phyloP scores from a whole-genome alignment of 225 moss, liverwort and hornwort genomes.

The Marchantia polymorpha region DNA sequence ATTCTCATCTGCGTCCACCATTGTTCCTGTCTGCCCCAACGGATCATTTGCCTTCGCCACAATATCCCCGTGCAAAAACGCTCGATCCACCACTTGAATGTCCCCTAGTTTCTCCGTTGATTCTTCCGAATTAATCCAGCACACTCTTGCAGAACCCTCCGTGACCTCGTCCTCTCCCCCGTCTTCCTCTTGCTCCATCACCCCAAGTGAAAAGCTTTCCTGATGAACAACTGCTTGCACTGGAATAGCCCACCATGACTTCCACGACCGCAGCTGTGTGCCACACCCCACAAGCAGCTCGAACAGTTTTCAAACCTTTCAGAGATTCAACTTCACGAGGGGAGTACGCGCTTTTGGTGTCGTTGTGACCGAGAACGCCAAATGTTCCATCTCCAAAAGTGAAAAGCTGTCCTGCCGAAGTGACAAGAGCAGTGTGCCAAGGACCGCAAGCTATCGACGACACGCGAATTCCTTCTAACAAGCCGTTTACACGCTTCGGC shows the following conservation, averaged over 20 bases:
- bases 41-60: slow-evolving; percentile 63
- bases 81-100: no score
- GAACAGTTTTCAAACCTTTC: slow-evolving; percentile 91
- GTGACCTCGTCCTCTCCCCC: slow-evolving; percentile 54
- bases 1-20: slow-evolving; percentile 51
- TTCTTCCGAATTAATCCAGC: no score
- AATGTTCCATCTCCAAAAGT: slow-evolving; percentile 99
- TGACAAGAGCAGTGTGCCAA: slow-evolving; percentile 97
- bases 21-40: slow-evolving; percentile 83
- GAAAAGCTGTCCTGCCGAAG: slow-evolving; percentile 88
- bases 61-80: no score
- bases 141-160: slow-evolving; percentile 73
- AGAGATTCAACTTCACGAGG: slow-evolving; percentile 96
- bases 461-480: slow-evolving; percentile 82
- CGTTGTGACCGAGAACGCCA: slow-evolving; percentile 94
- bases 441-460: slow-evolving; percentile 94
- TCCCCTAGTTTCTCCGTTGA: no score
- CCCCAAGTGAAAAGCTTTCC: slow-evolving; percentile 99
- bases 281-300: slow-evolving; percentile 97
- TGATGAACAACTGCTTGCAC: slow-evolving; percentile 71
- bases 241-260: slow-evolving; percentile 95
- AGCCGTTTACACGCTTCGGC: slow-evolving; percentile 88
- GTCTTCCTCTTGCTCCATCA: slow-evolving; percentile 86
- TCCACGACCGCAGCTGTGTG: slow-evolving; percentile 98
- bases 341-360: slow-evolving; percentile 70